These are phyloP conservation scores for Podochytrium sp. DNA, from an alignment of 192 early-diverging fungal genomes.

Conservation along the genomic window DNA sequence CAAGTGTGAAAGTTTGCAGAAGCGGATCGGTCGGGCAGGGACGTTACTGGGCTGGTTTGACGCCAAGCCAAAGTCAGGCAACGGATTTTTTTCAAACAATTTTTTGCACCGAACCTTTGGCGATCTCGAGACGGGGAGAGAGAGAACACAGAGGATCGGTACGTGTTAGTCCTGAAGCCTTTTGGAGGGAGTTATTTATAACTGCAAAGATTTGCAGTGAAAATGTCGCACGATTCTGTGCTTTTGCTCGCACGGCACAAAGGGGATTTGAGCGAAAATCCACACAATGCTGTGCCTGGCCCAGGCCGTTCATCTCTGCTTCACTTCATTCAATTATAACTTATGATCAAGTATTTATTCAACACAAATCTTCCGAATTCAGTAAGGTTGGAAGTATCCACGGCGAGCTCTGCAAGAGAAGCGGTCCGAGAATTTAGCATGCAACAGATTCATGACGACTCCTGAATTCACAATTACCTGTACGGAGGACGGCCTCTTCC, in stretches of 20 bases:
- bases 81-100: background rate
- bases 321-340: too few species aligned
- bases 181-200: background rate
- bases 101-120: conserved; percentile 2
- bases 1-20: too few species aligned
- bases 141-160: background rate
- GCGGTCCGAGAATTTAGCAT: background rate
- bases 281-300: conserved; percentile 11
- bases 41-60: too few species aligned
- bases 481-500: conserved; percentile 26
- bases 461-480: too few species aligned
- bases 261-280: background rate
- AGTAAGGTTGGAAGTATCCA: conserved; percentile 46
- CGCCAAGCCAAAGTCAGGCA: conserved; percentile 8
- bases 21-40: too few species aligned
- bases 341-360: background rate
- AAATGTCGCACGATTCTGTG: too few species aligned
- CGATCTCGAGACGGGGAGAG: background rate
- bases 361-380: background rate
- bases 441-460: too few species aligned
- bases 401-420: conserved; percentile 40
- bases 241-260: background rate
- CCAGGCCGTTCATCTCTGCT: too few species aligned
- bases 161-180: background rate
- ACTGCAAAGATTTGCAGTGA: background rate